Evolutionary conservation across 495 filamentous ascomycete genomes (phyloP).

Genomic region (Penicillium riverlandense): DNA sequence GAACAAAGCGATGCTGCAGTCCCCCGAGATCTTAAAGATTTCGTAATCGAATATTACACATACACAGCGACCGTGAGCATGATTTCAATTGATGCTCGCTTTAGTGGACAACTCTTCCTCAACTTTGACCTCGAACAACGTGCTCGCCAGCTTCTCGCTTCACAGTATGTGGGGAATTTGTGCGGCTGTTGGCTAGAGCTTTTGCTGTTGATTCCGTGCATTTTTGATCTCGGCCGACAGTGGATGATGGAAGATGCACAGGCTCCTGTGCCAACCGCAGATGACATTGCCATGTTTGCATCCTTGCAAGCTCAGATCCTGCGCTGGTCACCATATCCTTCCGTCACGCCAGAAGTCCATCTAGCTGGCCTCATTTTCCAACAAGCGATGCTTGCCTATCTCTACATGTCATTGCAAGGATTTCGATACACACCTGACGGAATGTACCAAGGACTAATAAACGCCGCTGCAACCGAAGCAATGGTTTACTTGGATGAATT

Average conservation of each 20-base stretch:
- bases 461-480: conserved; percentile 21
- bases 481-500: conserved; percentile 22
- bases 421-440: conserved; percentile 21
- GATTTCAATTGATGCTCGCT: conserved; percentile 32
- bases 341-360: conserved; percentile 25
- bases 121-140: conserved; percentile 31
- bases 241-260: conserved; percentile 26
- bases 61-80: conserved; percentile 37
- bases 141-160: conserved; percentile 20
- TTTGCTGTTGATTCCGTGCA: conserved; percentile 26
- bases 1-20: conserved; percentile 25
- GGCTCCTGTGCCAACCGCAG: conserved; percentile 18
- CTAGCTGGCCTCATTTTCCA: conserved; percentile 29
- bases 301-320: conserved; percentile 29
- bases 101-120: conserved; percentile 24
- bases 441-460: conserved; percentile 24
- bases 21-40: conserved; percentile 29
- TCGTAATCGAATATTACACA: conserved; percentile 33
- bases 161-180: conserved; percentile 28
- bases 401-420: conserved; percentile 24
- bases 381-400: conserved; percentile 29
- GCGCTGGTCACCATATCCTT: conserved; percentile 26
- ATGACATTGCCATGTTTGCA: conserved; percentile 34
- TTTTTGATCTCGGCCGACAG: conserved; percentile 33
- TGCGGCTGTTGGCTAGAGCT: conserved; percentile 33